Base-by-base conservation (phyloP, 139 green algal species). In the Tetraselmis chui region DNA sequence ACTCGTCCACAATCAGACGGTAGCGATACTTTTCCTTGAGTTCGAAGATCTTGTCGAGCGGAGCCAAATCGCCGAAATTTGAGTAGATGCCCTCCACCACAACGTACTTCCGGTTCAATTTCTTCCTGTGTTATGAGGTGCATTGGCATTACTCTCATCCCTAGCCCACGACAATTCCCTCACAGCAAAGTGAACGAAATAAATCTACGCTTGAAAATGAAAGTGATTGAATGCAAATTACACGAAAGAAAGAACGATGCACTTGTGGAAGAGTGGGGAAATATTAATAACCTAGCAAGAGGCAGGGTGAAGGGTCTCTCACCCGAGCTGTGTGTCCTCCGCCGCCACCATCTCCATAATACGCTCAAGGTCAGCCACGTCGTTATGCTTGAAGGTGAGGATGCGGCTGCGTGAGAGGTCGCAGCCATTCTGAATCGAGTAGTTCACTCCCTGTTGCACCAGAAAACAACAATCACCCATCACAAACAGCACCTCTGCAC, bases 1-100 rank as follows among this genome's bases (percentile, higher is more conserved):
- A 93, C 87, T 99, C 97, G 76, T 99, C 97, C 67, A 99, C 90
- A 1, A 98, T 88, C 32, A 99, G 88, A n/a, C 97, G 92, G 89
- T 95, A 98, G 76, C 89, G 93, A 85, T 93, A 90, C 67, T 93
- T 90, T 31, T 95, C 87, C 85, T 98, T 98, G 25, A 99, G 88
- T 28, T 75, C 58, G 5, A 90, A 87, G 78, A 99, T 91, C 78
- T 91, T 74, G 30, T 88, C 83, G 59, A 99, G 85, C 0, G 94
- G 95, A 1, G 94, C 92, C 31, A 99, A 32, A 58, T 96, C 91
- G 11, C 96, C 95, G 24, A 81, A 89, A 84, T 95, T 92, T 58
- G 84, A 80, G 82, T 97, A 98, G 24, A 99, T 90, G 76, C 94
- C 96, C 91, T 99, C 96, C 32, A 97, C 93, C 2, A 98, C 88